phyloP scores from a whole-genome alignment of 2,329 filamentous ascomycete genomes.

The Podosphaera fusca region DNA sequence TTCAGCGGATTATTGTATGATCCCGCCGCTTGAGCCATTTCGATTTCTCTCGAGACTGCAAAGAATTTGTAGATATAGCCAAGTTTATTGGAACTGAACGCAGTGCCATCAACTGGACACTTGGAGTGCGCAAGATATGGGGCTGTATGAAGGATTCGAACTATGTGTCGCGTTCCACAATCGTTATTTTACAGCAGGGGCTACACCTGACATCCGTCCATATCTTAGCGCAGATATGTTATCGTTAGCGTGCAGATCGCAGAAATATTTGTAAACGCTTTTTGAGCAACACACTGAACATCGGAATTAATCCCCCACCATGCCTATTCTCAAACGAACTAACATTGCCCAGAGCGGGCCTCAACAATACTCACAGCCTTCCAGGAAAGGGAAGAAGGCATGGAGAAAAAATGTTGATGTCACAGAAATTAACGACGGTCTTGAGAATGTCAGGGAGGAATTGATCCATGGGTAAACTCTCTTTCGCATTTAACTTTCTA shows the following conservation, averaged over 20 bases:
- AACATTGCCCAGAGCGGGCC: constrained; percentile 36
- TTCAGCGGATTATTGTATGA: constrained; percentile 98
- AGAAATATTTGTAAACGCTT: neutral
- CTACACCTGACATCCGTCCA: neutral
- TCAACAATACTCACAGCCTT: constrained; percentile 66
- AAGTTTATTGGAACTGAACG: neutral
- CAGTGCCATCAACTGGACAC: neutral
- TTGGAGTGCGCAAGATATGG: neutral
- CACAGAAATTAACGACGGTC: constrained; percentile 58
- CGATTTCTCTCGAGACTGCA: constrained; percentile 15
- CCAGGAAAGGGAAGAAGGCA: constrained; percentile 91
- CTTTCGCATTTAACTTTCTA: neutral
- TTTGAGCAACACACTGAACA: too few species aligned
- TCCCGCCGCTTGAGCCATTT: constrained; percentile 65
- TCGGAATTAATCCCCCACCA: constrained; percentile 3
- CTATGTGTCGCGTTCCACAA: neutral
- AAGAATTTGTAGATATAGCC: neutral
- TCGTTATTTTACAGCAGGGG: neutral
- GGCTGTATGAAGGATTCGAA: neutral
- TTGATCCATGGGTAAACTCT: constrained; percentile 57
- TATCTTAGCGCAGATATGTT: neutral
- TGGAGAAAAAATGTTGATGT: constrained; percentile 98
- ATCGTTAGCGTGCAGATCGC: neutral
- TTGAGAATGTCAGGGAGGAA: constrained; percentile 68
- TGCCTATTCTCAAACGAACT: constrained; percentile 15